phyloP scores from a whole-genome alignment of 805 yeast genomes.

The Wickerhamiella sergipiensis region DNA sequence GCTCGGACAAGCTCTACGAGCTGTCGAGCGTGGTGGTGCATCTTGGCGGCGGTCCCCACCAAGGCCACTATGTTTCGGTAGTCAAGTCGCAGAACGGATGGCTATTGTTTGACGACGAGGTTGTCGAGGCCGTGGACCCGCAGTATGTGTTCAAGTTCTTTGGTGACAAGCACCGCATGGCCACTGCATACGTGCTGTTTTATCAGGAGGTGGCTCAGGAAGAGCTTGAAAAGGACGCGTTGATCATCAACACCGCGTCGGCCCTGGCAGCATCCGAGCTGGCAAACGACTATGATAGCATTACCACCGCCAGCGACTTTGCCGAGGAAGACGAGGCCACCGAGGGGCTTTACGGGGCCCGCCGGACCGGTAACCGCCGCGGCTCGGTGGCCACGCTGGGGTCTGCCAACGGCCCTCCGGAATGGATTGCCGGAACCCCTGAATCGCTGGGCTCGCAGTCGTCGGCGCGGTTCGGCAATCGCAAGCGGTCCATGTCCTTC shows the following conservation, averaged over 20 bases:
- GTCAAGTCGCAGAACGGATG: conserved; percentile 75
- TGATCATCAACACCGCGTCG: not conserved
- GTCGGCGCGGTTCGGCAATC: not conserved
- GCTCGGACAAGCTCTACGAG: conserved; percentile 55
- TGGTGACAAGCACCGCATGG: conserved; percentile 77
- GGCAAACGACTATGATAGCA: not conserved
- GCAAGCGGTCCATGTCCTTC: not conserved
- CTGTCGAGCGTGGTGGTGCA: conserved; percentile 80
- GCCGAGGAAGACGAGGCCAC: not conserved
- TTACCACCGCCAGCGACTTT: not conserved
- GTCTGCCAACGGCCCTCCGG: not conserved
- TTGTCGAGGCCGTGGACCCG: conserved; percentile 80
- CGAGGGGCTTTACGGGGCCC: not conserved
- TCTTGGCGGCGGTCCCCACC: conserved; percentile 95
- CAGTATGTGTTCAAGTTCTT: conserved; percentile 70
- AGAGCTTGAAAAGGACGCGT: not conserved
- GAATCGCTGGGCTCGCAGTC: not conserved
- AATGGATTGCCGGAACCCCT: conserved; percentile 1
- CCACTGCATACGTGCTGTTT: conserved; percentile 83
- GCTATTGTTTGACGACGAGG: conserved; percentile 90
- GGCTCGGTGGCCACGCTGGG: not conserved
- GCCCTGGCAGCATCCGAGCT: not conserved
- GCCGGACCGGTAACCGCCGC: not conserved
- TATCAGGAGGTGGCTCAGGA: conserved; percentile 41
- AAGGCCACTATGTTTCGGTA: conserved; percentile 87